These are phyloP conservation scores for Cicer judaicum DNA, from an alignment of 306 rosid genomes.

Conservation along the genomic window DNA sequence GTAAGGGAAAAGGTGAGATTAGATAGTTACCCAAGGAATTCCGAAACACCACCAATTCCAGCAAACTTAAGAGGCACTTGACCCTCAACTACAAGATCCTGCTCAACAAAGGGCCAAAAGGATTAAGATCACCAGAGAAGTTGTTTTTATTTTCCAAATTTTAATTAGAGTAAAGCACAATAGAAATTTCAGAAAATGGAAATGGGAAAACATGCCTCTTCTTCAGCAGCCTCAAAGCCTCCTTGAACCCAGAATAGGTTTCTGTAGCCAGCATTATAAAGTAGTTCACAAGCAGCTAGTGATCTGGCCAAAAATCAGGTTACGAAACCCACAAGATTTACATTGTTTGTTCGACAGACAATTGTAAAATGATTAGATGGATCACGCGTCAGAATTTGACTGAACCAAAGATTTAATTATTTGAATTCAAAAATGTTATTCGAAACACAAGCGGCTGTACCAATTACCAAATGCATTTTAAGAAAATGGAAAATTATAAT, in stretches of 20 bases:
- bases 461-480: constrained; percentile 35
- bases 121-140: constrained; percentile 37
- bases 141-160: constrained; percentile 23
- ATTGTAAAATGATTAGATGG: constrained; percentile 20
- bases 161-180: constrained; percentile 31
- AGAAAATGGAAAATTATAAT: constrained; percentile 21
- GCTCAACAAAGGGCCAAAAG: constrained; percentile 45
- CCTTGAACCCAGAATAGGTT: constrained; percentile 98
- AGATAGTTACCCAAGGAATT: constrained; percentile 81
- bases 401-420: constrained; percentile 22
- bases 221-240: constrained; percentile 89
- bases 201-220: constrained; percentile 64
- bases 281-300: constrained; percentile 87
- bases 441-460: constrained; percentile 22
- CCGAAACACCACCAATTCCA: constrained; percentile 89
- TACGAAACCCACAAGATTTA: constrained; percentile 25
- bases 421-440: constrained; percentile 18
- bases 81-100: constrained; percentile 94
- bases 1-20: constrained; percentile 15
- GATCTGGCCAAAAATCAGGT: constrained; percentile 63
- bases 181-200: constrained; percentile 33
- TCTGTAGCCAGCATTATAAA: constrained; percentile 78
- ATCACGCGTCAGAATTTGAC: constrained; percentile 17
- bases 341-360: constrained; percentile 20
- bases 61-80: constrained; percentile 82